Conservation (phyloP, 768 basidiomycete species). For the Rhodotorula babjevae region DNA sequence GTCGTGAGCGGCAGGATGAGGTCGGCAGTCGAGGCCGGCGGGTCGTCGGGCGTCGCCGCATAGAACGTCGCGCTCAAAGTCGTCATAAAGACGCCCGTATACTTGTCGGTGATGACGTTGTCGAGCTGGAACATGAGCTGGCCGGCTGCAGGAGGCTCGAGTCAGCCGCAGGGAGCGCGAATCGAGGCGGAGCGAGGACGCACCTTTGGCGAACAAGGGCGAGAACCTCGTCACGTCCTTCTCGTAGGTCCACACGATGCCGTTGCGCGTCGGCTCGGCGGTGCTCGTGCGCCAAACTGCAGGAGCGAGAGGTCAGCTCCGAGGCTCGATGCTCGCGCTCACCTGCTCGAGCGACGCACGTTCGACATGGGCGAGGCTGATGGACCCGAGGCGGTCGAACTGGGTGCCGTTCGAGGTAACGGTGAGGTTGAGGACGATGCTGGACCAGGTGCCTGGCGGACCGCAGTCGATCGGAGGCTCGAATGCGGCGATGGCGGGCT, state of each 20-base stretch:
- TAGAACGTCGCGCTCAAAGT: slow-evolving; percentile 11
- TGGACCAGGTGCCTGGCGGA: neutral
- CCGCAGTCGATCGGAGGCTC: slow-evolving; percentile 2
- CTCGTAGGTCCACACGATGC: slow-evolving; percentile 11
- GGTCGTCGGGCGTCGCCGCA: neutral
- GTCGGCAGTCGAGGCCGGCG: neutral
- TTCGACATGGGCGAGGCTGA: slow-evolving; percentile 17
- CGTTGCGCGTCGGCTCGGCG: slow-evolving; percentile 19
- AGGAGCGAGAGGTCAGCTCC: too few species aligned
- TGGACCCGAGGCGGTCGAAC: slow-evolving; percentile 12
- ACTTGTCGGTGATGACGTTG: slow-evolving; percentile 11
- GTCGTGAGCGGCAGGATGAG: slow-evolving; percentile 19
- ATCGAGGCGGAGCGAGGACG: neutral
- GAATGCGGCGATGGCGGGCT: slow-evolving; percentile 10
- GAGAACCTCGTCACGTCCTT: slow-evolving; percentile 11
- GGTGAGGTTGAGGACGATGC: slow-evolving; percentile 13
- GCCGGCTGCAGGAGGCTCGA: neutral
- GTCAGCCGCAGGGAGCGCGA: too few species aligned
- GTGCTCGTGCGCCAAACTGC: slow-evolving; percentile 26
- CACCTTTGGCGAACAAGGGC: neutral
- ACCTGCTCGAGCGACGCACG: too few species aligned
- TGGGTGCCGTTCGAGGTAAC: slow-evolving; percentile 24
- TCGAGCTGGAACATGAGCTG: slow-evolving; percentile 16
- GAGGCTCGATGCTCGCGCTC: neutral
- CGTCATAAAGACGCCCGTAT: slow-evolving; percentile 15